Percentiles rank a stretch among this genome's conserved stretches.
Evolutionary conservation across 2,329 filamentous ascomycete species (phyloP).

Genomic region (Dactylellina cionopaga): DNA sequence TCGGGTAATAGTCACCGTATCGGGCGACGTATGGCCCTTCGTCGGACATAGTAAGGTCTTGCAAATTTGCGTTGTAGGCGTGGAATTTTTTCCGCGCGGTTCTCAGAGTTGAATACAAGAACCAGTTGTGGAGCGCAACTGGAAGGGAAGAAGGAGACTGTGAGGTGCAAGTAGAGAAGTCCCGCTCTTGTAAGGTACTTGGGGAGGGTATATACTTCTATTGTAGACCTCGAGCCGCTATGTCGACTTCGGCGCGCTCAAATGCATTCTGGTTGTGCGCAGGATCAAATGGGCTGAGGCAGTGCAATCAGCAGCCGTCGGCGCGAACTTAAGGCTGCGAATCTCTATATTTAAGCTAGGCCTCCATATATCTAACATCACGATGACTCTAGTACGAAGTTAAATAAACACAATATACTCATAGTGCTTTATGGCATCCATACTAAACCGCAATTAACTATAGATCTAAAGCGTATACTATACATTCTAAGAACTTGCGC

Average conservation of each 20-base stretch:
- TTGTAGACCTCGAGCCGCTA: not conserved
- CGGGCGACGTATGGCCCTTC: slow-evolving; percentile 6
- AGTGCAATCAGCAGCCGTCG: not conserved
- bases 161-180: not conserved
- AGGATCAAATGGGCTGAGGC: too few species aligned
- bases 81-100: slow-evolving; percentile 19
- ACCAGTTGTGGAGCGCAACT: not conserved
- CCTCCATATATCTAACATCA: too few species aligned
- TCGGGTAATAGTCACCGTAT: slow-evolving; percentile 42
- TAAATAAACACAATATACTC: too few species aligned
- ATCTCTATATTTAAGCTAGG: too few species aligned
- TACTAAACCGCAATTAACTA: too few species aligned
- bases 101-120: not conserved
- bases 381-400: too few species aligned
- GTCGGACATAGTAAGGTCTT: not conserved
- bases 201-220: not conserved
- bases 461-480: too few species aligned
- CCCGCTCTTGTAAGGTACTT: not conserved
- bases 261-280: not conserved
- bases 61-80: slow-evolving; percentile 5
- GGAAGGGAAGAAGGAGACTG: not conserved
- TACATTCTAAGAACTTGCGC: too few species aligned
- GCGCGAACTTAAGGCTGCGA: not conserved
- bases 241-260: too few species aligned
- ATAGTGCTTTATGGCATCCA: too few species aligned